phyloP scores from a whole-genome alignment of 306 rosid genomes.

The Lablab purpureus region DNA sequence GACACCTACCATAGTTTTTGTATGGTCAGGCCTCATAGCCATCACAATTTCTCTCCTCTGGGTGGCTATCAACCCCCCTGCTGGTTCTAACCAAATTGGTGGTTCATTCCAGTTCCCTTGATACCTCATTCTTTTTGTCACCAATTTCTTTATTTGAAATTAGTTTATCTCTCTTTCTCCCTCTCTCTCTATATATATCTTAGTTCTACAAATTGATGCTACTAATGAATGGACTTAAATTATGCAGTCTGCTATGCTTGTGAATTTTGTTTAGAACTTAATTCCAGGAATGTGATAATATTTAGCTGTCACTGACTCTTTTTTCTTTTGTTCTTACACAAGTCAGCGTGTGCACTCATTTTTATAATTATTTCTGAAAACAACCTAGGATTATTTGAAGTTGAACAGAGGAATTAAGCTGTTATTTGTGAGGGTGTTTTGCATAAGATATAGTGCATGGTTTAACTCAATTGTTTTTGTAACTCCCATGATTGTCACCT shows the following conservation, averaged over 20 bases:
- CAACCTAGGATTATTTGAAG: not conserved
- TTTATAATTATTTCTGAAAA: not conserved
- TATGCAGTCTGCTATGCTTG: constrained; percentile 35
- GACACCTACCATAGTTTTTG: constrained; percentile 97
- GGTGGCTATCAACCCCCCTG: constrained; percentile 90
- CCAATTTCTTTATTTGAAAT: constrained; percentile 36
- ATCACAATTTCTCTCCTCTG: constrained; percentile 92
- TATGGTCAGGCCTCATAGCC: constrained; percentile 92
- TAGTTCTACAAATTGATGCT: not conserved
- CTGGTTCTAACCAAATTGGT: constrained; percentile 74
- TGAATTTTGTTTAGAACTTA: constrained; percentile 46
- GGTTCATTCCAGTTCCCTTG: constrained; percentile 89
- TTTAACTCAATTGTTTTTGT: too few relatives aligned
- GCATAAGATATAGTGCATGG: too few relatives aligned
- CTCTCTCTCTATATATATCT: too few relatives aligned
- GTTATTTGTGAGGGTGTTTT: too few relatives aligned
- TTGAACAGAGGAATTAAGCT: too few relatives aligned
- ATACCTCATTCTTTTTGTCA: constrained; percentile 48
- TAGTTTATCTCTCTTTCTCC: constrained; percentile 25
- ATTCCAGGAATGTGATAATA: constrained; percentile 18
- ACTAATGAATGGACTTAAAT: constrained; percentile 27
- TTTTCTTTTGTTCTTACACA: not conserved
- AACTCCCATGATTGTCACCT: too few relatives aligned
- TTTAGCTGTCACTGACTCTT: not conserved
- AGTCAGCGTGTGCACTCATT: not conserved